These are phyloP conservation scores for Capsicum pubescens DNA, from an alignment of 257 asterid genomes.

Conservation along the genomic window DNA sequence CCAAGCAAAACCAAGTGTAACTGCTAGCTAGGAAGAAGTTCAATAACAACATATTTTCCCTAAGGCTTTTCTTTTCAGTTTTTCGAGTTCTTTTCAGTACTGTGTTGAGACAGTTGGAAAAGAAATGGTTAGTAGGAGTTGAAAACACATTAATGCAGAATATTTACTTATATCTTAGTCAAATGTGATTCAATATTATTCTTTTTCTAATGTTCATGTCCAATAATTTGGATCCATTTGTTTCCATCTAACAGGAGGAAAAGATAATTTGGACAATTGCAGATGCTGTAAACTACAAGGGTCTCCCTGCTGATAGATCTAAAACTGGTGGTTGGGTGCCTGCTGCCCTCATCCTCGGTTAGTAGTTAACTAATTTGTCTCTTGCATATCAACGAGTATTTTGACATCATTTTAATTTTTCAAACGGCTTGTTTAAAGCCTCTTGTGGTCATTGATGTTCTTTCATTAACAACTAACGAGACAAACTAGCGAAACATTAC, in stretches of 20 bases:
- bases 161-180: not conserved
- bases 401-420: too few species aligned
- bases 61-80: not conserved
- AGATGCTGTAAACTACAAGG: conserved; percentile 87
- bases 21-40: conserved; percentile 22
- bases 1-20: conserved; percentile 37
- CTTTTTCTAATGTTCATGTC: not conserved
- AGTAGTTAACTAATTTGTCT: conserved; percentile 14
- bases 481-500: too few species aligned
- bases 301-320: conserved; percentile 71
- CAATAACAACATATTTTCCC: not conserved
- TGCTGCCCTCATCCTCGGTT: conserved; percentile 92
- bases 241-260: conserved; percentile 4
- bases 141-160: not conserved
- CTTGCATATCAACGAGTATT: not conserved
- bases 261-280: conserved; percentile 48
- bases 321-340: conserved; percentile 94
- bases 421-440: too few species aligned
- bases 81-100: not conserved
- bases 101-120: not conserved
- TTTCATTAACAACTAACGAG: not conserved
- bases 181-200: not conserved
- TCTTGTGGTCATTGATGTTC: too few species aligned
- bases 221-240: conserved; percentile 2
- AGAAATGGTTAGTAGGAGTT: conserved; percentile 27